Conservation (phyloP, 2,329 filamentous ascomycete species). For the Trichoderma pleuroti region DNA sequence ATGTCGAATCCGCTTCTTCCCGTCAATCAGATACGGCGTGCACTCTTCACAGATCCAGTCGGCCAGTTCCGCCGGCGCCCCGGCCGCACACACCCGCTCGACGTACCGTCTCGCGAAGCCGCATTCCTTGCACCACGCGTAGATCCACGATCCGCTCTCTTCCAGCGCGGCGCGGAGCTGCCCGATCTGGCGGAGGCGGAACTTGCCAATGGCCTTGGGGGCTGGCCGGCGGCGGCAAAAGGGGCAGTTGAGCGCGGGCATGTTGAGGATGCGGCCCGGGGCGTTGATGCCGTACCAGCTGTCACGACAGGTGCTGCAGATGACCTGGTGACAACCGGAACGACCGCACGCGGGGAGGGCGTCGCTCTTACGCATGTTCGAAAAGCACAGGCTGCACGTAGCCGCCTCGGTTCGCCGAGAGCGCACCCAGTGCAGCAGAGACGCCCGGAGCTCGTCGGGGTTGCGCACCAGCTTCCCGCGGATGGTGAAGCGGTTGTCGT, state of each 20-base stretch:
- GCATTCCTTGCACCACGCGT: slow-evolving; percentile 47
- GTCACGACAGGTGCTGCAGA: slow-evolving; percentile 40
- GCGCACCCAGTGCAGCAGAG: slow-evolving; percentile 37
- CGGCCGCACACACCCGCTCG: slow-evolving; percentile 43
- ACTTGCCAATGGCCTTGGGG: slow-evolving; percentile 34
- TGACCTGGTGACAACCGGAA: slow-evolving; percentile 40
- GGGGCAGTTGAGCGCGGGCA: slow-evolving; percentile 46
- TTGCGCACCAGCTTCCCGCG: slow-evolving; percentile 44
- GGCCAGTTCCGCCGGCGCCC: slow-evolving; percentile 35
- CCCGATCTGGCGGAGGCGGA: slow-evolving; percentile 38
- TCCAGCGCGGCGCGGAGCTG: slow-evolving; percentile 38
- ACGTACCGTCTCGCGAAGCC: slow-evolving; percentile 40
- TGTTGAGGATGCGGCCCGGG: slow-evolving; percentile 43
- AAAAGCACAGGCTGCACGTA: slow-evolving; percentile 47
- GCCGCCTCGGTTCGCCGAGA: slow-evolving; percentile 37
- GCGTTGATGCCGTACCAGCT: slow-evolving; percentile 47
- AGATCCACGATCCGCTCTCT: slow-evolving; percentile 43
- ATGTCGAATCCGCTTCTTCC: slow-evolving; percentile 21
- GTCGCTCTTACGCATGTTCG: slow-evolving; percentile 31
- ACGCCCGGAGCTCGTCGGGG: slow-evolving; percentile 31
- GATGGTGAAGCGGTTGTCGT: slow-evolving; percentile 28
- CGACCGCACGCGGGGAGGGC: slow-evolving; percentile 45
- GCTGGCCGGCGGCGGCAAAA: slow-evolving; percentile 47
- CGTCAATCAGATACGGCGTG: slow-evolving; percentile 15
- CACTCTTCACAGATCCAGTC: slow-evolving; percentile 44